Conservation (phyloP, 768 basidiomycete genomes). For the Tephrocybe sp. region DNA sequence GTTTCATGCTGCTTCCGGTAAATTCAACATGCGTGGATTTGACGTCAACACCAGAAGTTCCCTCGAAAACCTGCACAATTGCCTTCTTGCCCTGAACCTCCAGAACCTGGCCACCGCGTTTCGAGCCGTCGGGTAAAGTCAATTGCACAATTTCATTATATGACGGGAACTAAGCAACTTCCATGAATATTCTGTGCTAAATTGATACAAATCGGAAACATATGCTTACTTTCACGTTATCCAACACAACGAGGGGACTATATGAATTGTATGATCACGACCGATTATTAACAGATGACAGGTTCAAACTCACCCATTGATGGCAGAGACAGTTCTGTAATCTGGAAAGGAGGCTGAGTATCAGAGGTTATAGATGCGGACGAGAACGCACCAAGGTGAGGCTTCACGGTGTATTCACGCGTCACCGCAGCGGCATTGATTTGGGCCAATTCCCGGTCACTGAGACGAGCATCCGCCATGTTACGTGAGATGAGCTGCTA, state of each 20-base stretch:
- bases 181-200: conserved; percentile 2
- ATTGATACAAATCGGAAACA: conserved; percentile 7
- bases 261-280: conserved; percentile 7
- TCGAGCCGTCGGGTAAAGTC: conserved; percentile 92
- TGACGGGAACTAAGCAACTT: conserved; percentile 73
- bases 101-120: conserved; percentile 95
- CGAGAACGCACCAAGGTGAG: conserved; percentile 72
- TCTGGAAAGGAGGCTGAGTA: conserved; percentile 47
- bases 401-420: conserved; percentile 83
- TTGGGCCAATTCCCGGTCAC: conserved; percentile 70
- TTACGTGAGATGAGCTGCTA: background rate
- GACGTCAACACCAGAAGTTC: conserved; percentile 96
- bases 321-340: conserved; percentile 97
- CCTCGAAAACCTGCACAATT: conserved; percentile 99
- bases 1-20: conserved; percentile 97
- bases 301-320: conserved; percentile 72
- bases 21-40: conserved; percentile 98
- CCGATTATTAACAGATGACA: conserved; percentile 6
- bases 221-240: conserved; percentile 89
- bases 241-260: conserved; percentile 93
- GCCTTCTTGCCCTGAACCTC: conserved; percentile 99
- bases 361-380: conserved; percentile 10
- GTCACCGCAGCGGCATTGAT: conserved; percentile 91
- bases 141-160: conserved; percentile 98
- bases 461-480: conserved; percentile 62